These are phyloP conservation scores for Epichloe brachyelytri DNA, from an alignment of 2,329 filamentous ascomycete species.

Conservation along the genomic window DNA sequence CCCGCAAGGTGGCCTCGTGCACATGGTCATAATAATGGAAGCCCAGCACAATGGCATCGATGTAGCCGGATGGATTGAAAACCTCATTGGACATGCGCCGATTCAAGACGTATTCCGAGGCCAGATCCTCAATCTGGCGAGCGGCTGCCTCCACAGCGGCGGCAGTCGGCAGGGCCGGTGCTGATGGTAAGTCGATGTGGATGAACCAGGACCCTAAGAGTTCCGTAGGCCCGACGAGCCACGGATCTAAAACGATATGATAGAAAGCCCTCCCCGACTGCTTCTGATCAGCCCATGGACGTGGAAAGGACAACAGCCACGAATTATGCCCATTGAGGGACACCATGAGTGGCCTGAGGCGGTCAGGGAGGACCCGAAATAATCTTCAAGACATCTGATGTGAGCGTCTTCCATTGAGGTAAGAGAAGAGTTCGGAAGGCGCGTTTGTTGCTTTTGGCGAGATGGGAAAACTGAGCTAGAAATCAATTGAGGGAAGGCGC, in stretches of 20 bases:
- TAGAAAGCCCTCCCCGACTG: slow-evolving; percentile 14
- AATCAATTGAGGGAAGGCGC: not conserved
- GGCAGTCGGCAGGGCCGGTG: slow-evolving; percentile 6
- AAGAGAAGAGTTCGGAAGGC: not conserved
- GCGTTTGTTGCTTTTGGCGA: not conserved
- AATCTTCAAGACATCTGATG: slow-evolving; percentile 8
- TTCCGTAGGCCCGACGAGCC: slow-evolving; percentile 16
- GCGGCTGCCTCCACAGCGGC: slow-evolving; percentile 5
- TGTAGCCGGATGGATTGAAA: slow-evolving; percentile 7
- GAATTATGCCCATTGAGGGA: slow-evolving; percentile 22
- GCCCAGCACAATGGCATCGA: slow-evolving; percentile 6
- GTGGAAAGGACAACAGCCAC: slow-evolving; percentile 22
- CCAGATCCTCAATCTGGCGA: slow-evolving; percentile 7
- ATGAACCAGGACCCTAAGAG: slow-evolving; percentile 12
- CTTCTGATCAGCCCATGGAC: slow-evolving; percentile 12
- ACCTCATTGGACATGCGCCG: slow-evolving; percentile 7
- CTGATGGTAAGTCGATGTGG: slow-evolving; percentile 8
- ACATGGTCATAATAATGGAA: slow-evolving; percentile 7
- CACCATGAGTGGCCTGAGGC: slow-evolving; percentile 16
- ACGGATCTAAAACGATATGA: slow-evolving; percentile 21
- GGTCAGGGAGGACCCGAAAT: slow-evolving; percentile 7
- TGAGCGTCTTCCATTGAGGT: slow-evolving; percentile 8
- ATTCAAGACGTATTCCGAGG: slow-evolving; percentile 5
- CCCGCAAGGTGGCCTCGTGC: slow-evolving; percentile 6
- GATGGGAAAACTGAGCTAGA: not conserved